These are phyloP conservation scores for Metschnikowia reukaufii DNA, from an alignment of 805 yeast genomes.

Conservation along the genomic window DNA sequence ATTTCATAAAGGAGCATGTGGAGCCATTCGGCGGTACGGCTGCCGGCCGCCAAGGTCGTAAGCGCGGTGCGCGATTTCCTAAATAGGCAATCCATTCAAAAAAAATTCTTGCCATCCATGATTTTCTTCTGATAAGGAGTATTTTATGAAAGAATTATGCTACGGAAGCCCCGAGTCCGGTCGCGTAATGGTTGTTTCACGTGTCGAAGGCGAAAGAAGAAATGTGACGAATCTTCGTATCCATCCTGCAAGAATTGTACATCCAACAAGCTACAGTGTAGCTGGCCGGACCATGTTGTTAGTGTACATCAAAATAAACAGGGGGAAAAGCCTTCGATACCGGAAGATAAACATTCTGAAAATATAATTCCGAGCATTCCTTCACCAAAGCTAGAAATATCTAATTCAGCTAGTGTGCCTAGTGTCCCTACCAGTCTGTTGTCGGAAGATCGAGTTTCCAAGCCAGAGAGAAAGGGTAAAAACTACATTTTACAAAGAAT, in stretches of 20 bases:
- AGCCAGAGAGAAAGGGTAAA: slow-evolving; percentile 13
- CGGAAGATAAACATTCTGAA: neutral
- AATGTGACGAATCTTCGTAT: slow-evolving; percentile 49
- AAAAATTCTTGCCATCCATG: neutral
- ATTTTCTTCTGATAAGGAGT: neutral
- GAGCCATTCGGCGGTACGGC: slow-evolving; percentile 1
- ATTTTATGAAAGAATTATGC: neutral
- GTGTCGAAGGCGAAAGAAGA: slow-evolving; percentile 62
- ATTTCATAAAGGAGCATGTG: too few relatives aligned
- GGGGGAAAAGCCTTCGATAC: neutral
- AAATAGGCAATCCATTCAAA: slow-evolving; percentile 9
- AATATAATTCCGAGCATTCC: neutral
- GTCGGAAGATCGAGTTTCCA: neutral
- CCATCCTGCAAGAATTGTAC: slow-evolving; percentile 19
- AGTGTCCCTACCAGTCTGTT: neutral
- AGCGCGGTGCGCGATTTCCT: slow-evolving; percentile 20
- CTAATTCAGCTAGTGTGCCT: too few relatives aligned
- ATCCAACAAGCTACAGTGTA: slow-evolving; percentile 14
- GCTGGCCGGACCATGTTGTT: slow-evolving; percentile 18
- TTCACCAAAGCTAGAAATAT: neutral
- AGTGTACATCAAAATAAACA: neutral
- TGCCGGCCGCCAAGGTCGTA: slow-evolving; percentile 4
- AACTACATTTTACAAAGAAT: slow-evolving; percentile 28
- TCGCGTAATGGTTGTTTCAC: slow-evolving; percentile 35
- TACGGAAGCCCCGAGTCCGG: slow-evolving; percentile 4